Evolutionary conservation across 441 rosid genomes (phyloP).

Genomic region (Cnidoscolus chayamansa): DNA sequence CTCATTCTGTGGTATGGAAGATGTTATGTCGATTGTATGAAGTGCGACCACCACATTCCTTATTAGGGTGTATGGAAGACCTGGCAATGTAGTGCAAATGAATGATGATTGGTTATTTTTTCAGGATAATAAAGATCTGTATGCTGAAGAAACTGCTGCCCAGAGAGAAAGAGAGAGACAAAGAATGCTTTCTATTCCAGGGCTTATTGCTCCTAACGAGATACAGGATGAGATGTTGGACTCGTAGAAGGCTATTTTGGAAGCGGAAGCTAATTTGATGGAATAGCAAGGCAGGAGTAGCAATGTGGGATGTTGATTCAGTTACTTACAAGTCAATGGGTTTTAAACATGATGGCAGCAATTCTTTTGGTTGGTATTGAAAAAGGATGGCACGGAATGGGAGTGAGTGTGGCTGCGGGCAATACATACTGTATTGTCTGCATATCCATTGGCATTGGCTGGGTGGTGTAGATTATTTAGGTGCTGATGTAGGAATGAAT

Average conservation of each 20-base stretch:
- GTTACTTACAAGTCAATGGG: conserved; percentile 25
- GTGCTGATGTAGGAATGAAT: conserved; percentile 43
- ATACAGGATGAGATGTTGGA: conserved; percentile 98
- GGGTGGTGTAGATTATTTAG: conserved; percentile 54
- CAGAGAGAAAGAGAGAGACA: conserved; percentile 88
- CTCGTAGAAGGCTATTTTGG: conserved; percentile 44
- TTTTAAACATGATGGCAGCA: conserved; percentile 27
- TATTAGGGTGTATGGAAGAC: too few species aligned
- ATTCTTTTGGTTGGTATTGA: conserved; percentile 26
- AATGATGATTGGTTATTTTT: conserved; percentile 8
- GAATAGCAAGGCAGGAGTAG: conserved; percentile 25
- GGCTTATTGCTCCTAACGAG: conserved; percentile 95
- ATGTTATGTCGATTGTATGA: not conserved
- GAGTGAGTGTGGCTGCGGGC: conserved; percentile 21
- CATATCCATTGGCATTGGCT: conserved; percentile 28
- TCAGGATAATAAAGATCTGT: conserved; percentile 97
- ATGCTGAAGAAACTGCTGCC: conserved; percentile 96
- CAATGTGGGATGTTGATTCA: conserved; percentile 25
- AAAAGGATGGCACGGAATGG: not conserved
- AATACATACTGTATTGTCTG: conserved; percentile 19
- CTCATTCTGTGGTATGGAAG: not conserved
- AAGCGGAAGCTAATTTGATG: conserved; percentile 33
- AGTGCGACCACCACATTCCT: not conserved
- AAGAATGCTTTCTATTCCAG: conserved; percentile 95
- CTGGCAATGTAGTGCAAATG: not conserved